Percentiles rank a stretch among this genome's conserved stretches.
phyloP scores from a whole-genome alignment of 805 yeast genomes.

The Hanseniaspora jakobsenii region DNA sequence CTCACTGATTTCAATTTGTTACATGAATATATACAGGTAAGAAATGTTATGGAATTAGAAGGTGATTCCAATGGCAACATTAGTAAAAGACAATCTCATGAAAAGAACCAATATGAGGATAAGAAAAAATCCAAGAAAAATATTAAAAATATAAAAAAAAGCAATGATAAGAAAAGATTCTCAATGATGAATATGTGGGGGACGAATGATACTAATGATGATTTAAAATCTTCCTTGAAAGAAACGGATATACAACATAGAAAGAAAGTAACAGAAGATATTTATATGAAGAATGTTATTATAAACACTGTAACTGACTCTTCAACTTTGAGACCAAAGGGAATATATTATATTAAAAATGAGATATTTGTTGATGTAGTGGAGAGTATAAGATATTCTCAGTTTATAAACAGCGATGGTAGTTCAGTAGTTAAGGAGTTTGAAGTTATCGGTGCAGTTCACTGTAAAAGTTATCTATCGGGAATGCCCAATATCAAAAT shows the following conservation, averaged over 20 bases:
- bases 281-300: slow-evolving; percentile 55
- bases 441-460: slow-evolving; percentile 59
- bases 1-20: slow-evolving; percentile 67
- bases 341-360: slow-evolving; percentile 74
- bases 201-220: not conserved
- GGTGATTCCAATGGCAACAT: too few relatives aligned
- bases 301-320: slow-evolving; percentile 66
- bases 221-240: not conserved
- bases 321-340: slow-evolving; percentile 87
- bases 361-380: slow-evolving; percentile 81
- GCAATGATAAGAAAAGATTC: not conserved
- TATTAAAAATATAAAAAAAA: not conserved
- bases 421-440: slow-evolving; percentile 40
- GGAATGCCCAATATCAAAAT: slow-evolving; percentile 82
- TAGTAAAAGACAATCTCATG: too few relatives aligned
- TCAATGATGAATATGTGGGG: not conserved
- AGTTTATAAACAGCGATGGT: slow-evolving; percentile 46
- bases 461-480: slow-evolving; percentile 62
- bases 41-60: slow-evolving; percentile 27
- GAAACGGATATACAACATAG: not conserved
- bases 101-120: too few relatives aligned
- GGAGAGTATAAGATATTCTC: slow-evolving; percentile 58
- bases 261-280: slow-evolving; percentile 18
- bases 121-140: too few relatives aligned
- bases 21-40: slow-evolving; percentile 62